Percentiles rank a stretch among this genome's conserved stretches.
Evolutionary conservation across 1,139 yeast genomes (phyloP).

Genomic region (Taphrina sp.): DNA sequence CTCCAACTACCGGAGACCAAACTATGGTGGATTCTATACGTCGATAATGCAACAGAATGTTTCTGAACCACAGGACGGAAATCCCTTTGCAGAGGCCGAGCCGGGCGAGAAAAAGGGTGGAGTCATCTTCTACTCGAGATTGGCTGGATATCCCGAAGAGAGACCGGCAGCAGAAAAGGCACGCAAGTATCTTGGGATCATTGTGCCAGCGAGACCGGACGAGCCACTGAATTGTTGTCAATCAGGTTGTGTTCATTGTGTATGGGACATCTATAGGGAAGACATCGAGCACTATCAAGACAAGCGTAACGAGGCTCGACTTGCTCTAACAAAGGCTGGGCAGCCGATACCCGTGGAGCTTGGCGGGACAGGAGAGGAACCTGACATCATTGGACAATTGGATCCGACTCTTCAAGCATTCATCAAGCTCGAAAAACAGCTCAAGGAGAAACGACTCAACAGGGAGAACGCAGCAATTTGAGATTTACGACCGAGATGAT

Average conservation of each 20-base stretch:
- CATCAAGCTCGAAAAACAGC: conserved; percentile 27
- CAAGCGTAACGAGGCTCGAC: conserved; percentile 21
- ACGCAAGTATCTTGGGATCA: conserved; percentile 20
- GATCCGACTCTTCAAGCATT: conserved; percentile 28
- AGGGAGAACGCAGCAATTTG: neutral
- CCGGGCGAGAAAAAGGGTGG: conserved; percentile 13
- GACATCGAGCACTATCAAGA: conserved; percentile 28
- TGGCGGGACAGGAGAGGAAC: conserved; percentile 25
- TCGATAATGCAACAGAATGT: conserved; percentile 18
- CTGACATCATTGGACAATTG: conserved; percentile 22
- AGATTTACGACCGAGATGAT: too few relatives aligned
- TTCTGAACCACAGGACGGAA: neutral
- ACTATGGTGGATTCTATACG: conserved; percentile 25
- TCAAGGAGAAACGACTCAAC: conserved; percentile 14
- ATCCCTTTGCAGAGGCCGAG: neutral
- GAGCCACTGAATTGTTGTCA: conserved; percentile 32
- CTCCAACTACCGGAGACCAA: conserved; percentile 23
- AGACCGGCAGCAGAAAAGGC: conserved; percentile 16
- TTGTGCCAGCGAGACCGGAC: conserved; percentile 27
- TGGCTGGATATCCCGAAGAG: conserved; percentile 29
- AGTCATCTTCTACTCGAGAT: conserved; percentile 22
- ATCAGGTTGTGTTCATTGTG: conserved; percentile 32
- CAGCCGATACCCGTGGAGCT: conserved; percentile 19
- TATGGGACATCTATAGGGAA: conserved; percentile 30
- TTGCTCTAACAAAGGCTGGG: conserved; percentile 6